Base-by-base conservation (phyloP, 257 asterid species). In the Gentiana macrophylla region DNA sequence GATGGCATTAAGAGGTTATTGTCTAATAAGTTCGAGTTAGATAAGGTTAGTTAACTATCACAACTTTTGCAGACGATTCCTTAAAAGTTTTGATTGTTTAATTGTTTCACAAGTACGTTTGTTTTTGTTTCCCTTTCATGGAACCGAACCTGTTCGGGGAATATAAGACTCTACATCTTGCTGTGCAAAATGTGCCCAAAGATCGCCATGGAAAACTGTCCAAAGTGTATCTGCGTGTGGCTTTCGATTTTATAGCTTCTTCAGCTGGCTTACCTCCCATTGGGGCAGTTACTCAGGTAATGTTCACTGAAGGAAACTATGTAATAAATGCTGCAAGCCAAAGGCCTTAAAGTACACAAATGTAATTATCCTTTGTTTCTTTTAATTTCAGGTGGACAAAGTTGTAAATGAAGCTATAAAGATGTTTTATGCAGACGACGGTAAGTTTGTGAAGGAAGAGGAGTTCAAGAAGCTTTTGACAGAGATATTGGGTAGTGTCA, bases 211-310 rank as follows among this genome's bases (percentile, higher is more conserved):
- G 94, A 47, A 88, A 85, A 57, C 62, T 88, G 53, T 66, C 94
- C 0, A 83, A 78, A 70, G 87, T 78, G 52, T 79, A 80, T 72
- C 57, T 85, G 62, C 72, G 88, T 10, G 72, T 73, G 3, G 89
- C 83, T 0, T 86, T 92, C n/a, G 97, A 88, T 76, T 50, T 65
- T 11, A 46, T 92, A 63, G 94, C 91, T 13, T 79, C 95, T 2
- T 71, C 93, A 24, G 92, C 97, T 59, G 94, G 86, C 63, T 62
- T 92, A 35, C 99, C 99, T 51, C 97, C 95, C 1, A 59, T 88
- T 7, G 97, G 97, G 49, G 91, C 84, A 15, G 77, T 83, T 62
- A 85, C 73, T 37, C 73, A 83, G 99, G 99, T 84, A 50, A 36
- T 36, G 36, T 7, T 10, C 46, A 41, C 46, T 41, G 46, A 41